Evolutionary conservation across 495 filamentous ascomycete species (phyloP), one percentile per base, ranked within the genome.

Genomic region (Penicillium coprophilum): DNA sequence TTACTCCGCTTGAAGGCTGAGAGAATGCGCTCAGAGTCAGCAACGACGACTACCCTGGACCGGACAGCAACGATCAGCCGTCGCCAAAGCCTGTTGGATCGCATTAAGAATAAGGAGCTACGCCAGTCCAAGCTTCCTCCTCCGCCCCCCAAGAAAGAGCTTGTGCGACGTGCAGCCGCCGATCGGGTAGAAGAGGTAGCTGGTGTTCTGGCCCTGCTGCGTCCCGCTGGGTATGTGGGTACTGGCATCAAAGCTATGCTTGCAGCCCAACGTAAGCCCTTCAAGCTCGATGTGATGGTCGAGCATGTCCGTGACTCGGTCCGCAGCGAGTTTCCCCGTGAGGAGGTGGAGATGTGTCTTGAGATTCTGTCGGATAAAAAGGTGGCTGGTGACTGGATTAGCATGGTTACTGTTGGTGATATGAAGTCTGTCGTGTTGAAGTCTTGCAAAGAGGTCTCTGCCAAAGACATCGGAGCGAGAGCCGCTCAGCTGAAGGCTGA

Each of bases 301-400:
- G 63, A 70, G 23, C 74, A 71, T 47, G 66, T 78, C 24, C 73
- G 70, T 44, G 69, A 77, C 54, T 78, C 75, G 1, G 51, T 71
- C 13, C 71, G 72, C 19, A 75, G 63, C 39, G 74, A 75, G 0
- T 75, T 78, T 44, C 66, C 75, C 4, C 50, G 38, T 11, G 66
- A 74, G 6, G 77, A 80, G 52, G 71, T 76, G 12, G 70, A 71
- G 47, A 58, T 64, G 15, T 80, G 77, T 53, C 46, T 80, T 59
- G 74, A 78, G 46, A 69, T 80, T 9, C 59, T 80, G 50, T 69
- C 72, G 4, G 70, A 72, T 46, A 27, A 68, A 15, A 69, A 70
- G 36, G 63, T 79, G 53, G 76, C 76, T 40, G 76, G 74, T 27
- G 63, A 76, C 40, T 79, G 76, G 76, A 60, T 79, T 23, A 72